These are phyloP conservation scores for Mrakiaceae sp. DNA, from an alignment of 1,284 basidiomycete species.

Conservation along the genomic window DNA sequence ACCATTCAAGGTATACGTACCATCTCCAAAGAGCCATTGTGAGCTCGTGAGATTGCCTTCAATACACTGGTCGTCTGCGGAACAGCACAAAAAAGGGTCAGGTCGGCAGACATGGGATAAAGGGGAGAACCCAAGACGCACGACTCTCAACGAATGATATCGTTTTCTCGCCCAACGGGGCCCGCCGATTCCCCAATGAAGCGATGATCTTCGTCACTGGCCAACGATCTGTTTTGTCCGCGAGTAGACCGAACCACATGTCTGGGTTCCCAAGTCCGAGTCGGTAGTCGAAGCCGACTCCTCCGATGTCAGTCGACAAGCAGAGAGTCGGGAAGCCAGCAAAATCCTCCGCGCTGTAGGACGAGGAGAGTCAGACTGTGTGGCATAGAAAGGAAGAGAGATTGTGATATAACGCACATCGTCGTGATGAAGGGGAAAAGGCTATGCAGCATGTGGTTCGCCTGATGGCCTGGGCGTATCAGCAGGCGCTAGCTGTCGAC, in stretches of 20 bases:
- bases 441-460: constrained; percentile 19
- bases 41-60: constrained; percentile 17
- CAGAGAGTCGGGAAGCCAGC: constrained; percentile 19
- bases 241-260: constrained; percentile 18
- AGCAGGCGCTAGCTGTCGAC: not conserved
- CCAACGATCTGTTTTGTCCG: not conserved
- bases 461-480: not conserved
- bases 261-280: constrained; percentile 16
- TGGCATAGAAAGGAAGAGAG: no score
- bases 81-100: not conserved
- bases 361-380: no score
- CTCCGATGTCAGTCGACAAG: constrained; percentile 13
- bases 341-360: constrained; percentile 16
- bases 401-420: not conserved
- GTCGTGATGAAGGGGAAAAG: constrained; percentile 16
- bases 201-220: constrained; percentile 15
- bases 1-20: no score
- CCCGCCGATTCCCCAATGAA: constrained; percentile 16
- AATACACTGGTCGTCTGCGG: constrained; percentile 20
- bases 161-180: constrained; percentile 17
- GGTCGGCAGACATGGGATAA: not conserved
- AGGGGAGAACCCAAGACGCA: constrained; percentile 1
- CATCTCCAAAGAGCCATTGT: constrained; percentile 17
- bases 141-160: constrained; percentile 19
- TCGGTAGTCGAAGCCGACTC: constrained; percentile 19